phyloP scores from a whole-genome alignment of 2,329 filamentous ascomycete genomes.

The Botryotinia calthae region DNA sequence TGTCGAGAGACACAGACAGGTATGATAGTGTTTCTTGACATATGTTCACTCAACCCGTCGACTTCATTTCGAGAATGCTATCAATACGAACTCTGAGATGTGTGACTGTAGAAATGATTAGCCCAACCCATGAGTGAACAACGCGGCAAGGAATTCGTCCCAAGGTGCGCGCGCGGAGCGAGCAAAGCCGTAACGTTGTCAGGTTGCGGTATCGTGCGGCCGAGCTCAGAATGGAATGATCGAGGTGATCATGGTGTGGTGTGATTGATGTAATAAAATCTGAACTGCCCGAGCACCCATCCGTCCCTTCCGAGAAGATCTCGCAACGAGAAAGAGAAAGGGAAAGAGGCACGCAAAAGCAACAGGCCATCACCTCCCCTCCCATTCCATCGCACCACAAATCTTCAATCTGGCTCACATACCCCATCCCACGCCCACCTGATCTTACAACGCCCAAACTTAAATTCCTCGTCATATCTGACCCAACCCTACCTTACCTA shows the following conservation, averaged over 20 bases:
- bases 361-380: not conserved
- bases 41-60: not conserved
- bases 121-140: too few relatives aligned
- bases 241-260: constrained; percentile 5
- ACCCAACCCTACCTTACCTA: not conserved
- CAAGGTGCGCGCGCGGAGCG: too few relatives aligned
- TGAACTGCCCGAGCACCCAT: not conserved
- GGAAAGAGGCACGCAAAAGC: not conserved
- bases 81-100: not conserved
- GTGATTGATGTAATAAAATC: not conserved
- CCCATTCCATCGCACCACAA: not conserved
- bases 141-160: too few relatives aligned
- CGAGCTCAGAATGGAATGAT: not conserved
- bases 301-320: not conserved
- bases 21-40: not conserved
- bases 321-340: not conserved
- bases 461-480: not conserved
- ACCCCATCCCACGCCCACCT: not conserved
- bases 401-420: not conserved
- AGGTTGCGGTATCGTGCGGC: not conserved
- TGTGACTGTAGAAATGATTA: not conserved
- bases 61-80: not conserved
- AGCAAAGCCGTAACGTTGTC: too few relatives aligned
- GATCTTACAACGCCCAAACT: not conserved
- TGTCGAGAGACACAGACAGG: not conserved